A percentile compares a stretch with the other conserved stretches of the same genome.
These are phyloP conservation scores for Fraxinus platypoda DNA, from an alignment of 305 asterid species.

Conservation along the genomic window DNA sequence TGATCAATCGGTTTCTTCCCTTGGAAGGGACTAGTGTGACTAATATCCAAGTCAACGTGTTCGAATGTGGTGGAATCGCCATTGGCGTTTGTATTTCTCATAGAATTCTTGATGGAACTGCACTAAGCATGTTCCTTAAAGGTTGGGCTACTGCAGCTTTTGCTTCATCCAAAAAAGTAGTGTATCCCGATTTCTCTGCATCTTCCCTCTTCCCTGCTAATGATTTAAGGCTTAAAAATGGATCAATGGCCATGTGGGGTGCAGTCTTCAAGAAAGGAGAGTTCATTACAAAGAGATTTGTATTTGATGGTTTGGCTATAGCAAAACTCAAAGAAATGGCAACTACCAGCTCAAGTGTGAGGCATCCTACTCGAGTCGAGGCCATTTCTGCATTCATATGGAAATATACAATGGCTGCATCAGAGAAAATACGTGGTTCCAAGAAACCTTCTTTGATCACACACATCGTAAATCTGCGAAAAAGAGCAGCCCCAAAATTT, in stretches of 20 bases:
- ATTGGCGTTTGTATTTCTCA: constrained; percentile 68
- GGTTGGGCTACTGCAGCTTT: constrained; percentile 48
- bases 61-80: constrained; percentile 75
- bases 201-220: constrained; percentile 46
- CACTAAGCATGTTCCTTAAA: constrained; percentile 48
- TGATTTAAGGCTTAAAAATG: constrained; percentile 47
- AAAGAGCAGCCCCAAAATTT: constrained; percentile 44
- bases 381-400: constrained; percentile 63
- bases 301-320: constrained; percentile 44
- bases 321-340: constrained; percentile 40
- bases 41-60: constrained; percentile 50
- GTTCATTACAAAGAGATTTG: constrained; percentile 56
- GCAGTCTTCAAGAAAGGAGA: constrained; percentile 56
- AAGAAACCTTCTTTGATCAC: constrained; percentile 45
- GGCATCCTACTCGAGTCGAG: constrained; percentile 50
- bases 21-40: constrained; percentile 43
- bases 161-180: constrained; percentile 3
- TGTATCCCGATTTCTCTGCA: constrained; percentile 46
- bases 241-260: constrained; percentile 56
- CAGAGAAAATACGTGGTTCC: constrained; percentile 19
- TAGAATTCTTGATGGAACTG: constrained; percentile 63
- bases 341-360: not conserved
- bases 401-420: constrained; percentile 44
- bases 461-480: constrained; percentile 62
- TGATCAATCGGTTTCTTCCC: constrained; percentile 45